Percentiles rank a stretch among this genome's conserved stretches.
Evolutionary conservation across 352 stramenopile species (phyloP).

Genomic region (Globisporangium emineosum): DNA sequence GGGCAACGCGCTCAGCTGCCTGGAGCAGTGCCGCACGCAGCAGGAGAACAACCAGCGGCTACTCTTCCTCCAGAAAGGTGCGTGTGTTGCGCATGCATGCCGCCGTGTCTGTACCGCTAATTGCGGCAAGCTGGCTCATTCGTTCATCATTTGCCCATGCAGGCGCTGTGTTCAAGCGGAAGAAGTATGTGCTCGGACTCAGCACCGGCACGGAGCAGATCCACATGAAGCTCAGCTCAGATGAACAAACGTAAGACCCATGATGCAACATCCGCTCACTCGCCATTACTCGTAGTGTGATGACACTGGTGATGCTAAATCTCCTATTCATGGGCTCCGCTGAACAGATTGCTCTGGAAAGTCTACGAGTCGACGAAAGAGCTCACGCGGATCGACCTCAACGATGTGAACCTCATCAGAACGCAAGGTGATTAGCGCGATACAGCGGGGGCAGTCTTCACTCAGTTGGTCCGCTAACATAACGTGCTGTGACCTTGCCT

Average conservation of each 20-base stretch:
- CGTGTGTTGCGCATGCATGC: background rate
- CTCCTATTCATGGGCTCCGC: background rate
- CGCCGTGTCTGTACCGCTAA: background rate
- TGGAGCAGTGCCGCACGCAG: slow-evolving; percentile 68
- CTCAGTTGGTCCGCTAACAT: background rate
- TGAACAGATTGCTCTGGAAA: slow-evolving; percentile 64
- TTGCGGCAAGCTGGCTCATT: background rate
- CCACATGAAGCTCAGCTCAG: slow-evolving; percentile 52
- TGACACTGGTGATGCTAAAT: background rate
- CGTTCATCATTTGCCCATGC: background rate
- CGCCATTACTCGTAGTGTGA: background rate
- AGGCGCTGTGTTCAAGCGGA: slow-evolving; percentile 71
- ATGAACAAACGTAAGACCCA: slow-evolving; percentile 50
- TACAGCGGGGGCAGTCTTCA: too few relatives aligned
- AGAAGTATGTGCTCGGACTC: slow-evolving; percentile 73
- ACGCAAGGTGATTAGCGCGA: slow-evolving; percentile 30
- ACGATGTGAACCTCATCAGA: slow-evolving; percentile 49
- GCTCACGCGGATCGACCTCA: slow-evolving; percentile 46
- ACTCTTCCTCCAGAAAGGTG: slow-evolving; percentile 74
- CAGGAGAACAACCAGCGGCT: slow-evolving; percentile 63
- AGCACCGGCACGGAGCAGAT: slow-evolving; percentile 61
- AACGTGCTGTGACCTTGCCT: background rate
- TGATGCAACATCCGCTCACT: background rate
- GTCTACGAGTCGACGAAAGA: slow-evolving; percentile 50
- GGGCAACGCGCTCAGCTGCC: slow-evolving; percentile 80